Evolutionary conservation across 176 grass and related monocot species (phyloP).

Genomic region (Luzula sylvatica): DNA sequence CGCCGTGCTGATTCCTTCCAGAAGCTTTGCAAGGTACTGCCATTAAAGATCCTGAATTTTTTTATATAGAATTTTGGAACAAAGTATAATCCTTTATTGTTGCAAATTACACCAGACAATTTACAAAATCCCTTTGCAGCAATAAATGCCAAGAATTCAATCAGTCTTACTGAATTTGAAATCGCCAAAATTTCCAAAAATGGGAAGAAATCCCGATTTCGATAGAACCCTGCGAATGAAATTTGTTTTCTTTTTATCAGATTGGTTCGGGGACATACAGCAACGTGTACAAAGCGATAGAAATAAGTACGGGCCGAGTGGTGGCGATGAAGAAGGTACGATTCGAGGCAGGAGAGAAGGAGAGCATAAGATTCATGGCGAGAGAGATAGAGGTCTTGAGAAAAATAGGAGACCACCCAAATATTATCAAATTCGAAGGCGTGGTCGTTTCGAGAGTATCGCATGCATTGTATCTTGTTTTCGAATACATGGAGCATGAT

Average conservation of each 20-base stretch:
- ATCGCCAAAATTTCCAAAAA: too few relatives aligned
- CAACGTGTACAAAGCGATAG: slow-evolving; percentile 49
- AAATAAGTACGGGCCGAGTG: slow-evolving; percentile 24
- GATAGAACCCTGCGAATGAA: neutral
- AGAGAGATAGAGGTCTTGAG: slow-evolving; percentile 39
- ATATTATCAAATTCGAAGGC: slow-evolving; percentile 34
- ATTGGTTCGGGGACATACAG: slow-evolving; percentile 59
- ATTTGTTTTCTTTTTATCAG: slow-evolving; percentile 11
- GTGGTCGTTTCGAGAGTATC: slow-evolving; percentile 38
- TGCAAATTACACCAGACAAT: too few relatives aligned
- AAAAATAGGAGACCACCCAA: slow-evolving; percentile 32
- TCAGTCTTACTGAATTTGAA: too few relatives aligned
- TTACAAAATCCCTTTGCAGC: too few relatives aligned
- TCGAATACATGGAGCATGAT: slow-evolving; percentile 99
- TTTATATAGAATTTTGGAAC: too few relatives aligned
- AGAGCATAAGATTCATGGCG: slow-evolving; percentile 46
- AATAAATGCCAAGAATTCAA: too few relatives aligned
- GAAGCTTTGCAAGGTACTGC: slow-evolving; percentile 40
- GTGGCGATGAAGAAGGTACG: slow-evolving; percentile 58
- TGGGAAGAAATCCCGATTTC: too few relatives aligned
- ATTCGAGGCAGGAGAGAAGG: slow-evolving; percentile 34
- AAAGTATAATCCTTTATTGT: neutral
- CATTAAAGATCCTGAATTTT: neutral
- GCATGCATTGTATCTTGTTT: slow-evolving; percentile 57
- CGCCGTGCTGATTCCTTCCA: slow-evolving; percentile 37